Evolutionary conservation across 306 rosid genomes (phyloP).

Genomic region (Elaeagnus macrophylla): DNA sequence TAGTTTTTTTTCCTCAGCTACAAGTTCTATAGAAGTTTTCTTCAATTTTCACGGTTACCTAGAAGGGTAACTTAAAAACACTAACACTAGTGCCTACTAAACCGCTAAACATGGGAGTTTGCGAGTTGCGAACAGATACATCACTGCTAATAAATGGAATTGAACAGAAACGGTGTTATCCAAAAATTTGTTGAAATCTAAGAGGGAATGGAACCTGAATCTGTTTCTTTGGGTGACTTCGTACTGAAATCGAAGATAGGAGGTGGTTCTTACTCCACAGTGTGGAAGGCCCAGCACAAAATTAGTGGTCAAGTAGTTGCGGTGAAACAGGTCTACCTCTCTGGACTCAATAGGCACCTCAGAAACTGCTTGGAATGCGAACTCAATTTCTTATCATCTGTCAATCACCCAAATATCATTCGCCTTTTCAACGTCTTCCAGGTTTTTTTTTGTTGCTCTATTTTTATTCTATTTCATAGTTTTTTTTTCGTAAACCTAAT

Average conservation of each 20-base stretch:
- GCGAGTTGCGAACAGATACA: too few species aligned
- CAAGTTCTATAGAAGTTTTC: too few species aligned
- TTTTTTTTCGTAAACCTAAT: background rate
- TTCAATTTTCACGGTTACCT: too few species aligned
- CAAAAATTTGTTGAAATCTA: background rate
- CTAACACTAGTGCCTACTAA: too few species aligned
- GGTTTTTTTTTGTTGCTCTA: slow-evolving; percentile 15
- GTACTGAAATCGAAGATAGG: slow-evolving; percentile 33
- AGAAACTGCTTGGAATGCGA: slow-evolving; percentile 35
- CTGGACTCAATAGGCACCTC: slow-evolving; percentile 36
- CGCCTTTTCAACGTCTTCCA: slow-evolving; percentile 38
- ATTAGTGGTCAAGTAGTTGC: slow-evolving; percentile 32
- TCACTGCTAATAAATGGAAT: too few species aligned
- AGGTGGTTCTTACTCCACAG: slow-evolving; percentile 37
- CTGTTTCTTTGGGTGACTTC: slow-evolving; percentile 14
- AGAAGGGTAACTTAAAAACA: too few species aligned
- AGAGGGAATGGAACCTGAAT: background rate
- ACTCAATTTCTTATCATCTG: slow-evolving; percentile 46
- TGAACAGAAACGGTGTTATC: too few species aligned
- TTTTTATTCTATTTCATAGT: background rate
- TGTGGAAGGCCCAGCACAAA: slow-evolving; percentile 39
- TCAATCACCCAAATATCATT: slow-evolving; percentile 46
- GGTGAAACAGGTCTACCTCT: slow-evolving; percentile 41
- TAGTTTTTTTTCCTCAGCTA: too few species aligned
- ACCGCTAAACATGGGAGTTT: too few species aligned